A percentile compares a stretch with the other conserved stretches of the same genome.
These are phyloP conservation scores for Zygotorulaspora sp. DNA, from an alignment of 805 yeast species.

Conservation along the genomic window DNA sequence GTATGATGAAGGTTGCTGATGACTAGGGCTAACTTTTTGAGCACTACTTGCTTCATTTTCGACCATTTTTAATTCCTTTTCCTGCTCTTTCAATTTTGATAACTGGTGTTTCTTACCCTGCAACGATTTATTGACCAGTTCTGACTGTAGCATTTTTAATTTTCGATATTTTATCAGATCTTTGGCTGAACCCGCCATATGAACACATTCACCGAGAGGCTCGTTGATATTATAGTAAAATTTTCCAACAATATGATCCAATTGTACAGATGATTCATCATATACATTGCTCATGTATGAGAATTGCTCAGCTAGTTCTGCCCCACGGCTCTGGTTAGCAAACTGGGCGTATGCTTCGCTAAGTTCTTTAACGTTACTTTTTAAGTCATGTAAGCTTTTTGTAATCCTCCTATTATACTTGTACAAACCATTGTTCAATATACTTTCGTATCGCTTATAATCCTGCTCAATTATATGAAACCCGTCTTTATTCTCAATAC, in stretches of 20 bases:
- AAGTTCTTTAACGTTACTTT: constrained; percentile 26
- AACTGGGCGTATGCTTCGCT: constrained; percentile 28
- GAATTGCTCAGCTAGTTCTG: constrained; percentile 27
- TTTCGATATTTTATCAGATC: constrained; percentile 32
- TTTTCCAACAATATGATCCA: constrained; percentile 29
- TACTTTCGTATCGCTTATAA: constrained; percentile 27
- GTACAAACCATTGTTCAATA: constrained; percentile 28
- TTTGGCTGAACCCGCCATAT: constrained; percentile 31
- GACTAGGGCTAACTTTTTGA: constrained; percentile 20
- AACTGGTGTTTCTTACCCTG: constrained; percentile 24
- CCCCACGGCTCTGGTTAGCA: constrained; percentile 24
- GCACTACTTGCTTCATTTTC: constrained; percentile 24
- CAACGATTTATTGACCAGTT: constrained; percentile 25
- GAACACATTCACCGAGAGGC: constrained; percentile 32
- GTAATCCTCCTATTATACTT: constrained; percentile 30
- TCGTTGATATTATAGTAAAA: constrained; percentile 34
- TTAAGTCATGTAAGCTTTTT: constrained; percentile 24
- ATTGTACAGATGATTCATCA: constrained; percentile 23
- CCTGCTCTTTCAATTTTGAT: constrained; percentile 26
- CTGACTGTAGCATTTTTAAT: constrained; percentile 30
- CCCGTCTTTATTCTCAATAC: constrained; percentile 17
- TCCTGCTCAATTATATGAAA: constrained; percentile 29
- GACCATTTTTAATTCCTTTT: constrained; percentile 22
- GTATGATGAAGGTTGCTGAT: constrained; percentile 21
- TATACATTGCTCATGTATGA: constrained; percentile 28